Conservation (phyloP, 2,329 filamentous ascomycete genomes). For the Calonectria multiphialidica region DNA sequence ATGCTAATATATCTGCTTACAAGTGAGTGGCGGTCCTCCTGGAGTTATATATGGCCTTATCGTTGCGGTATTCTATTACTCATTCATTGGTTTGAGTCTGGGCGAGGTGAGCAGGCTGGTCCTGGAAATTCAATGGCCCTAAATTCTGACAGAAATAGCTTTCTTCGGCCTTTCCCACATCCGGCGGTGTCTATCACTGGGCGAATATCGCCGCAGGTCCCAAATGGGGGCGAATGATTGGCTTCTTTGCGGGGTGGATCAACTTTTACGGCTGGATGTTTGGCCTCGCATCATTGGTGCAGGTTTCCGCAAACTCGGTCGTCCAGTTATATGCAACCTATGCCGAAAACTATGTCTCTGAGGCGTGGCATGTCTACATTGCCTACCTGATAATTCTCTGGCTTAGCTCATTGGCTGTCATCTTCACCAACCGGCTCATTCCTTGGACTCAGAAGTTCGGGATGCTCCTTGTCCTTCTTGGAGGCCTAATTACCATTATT, state of each 20-base stretch:
- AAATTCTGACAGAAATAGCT: constrained; percentile 19
- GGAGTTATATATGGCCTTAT: constrained; percentile 42
- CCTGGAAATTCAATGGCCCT: rapidly evolving
- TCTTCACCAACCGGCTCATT: constrained; percentile 40
- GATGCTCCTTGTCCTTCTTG: constrained; percentile 35
- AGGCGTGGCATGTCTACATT: constrained; percentile 41
- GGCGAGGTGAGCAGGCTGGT: constrained; percentile 32
- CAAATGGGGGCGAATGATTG: constrained; percentile 37
- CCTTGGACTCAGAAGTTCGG: constrained; percentile 42
- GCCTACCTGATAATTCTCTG: constrained; percentile 38
- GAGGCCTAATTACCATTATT: constrained; percentile 38
- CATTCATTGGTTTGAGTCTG: constrained; percentile 38
- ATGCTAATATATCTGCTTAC: neutral
- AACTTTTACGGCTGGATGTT: constrained; percentile 47
- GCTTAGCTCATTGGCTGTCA: constrained; percentile 33
- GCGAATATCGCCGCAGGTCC: constrained; percentile 39
- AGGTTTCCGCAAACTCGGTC: constrained; percentile 37
- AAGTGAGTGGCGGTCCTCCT: constrained; percentile 38
- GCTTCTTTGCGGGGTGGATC: constrained; percentile 43
- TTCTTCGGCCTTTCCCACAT: constrained; percentile 39
- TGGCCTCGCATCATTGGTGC: constrained; percentile 39
- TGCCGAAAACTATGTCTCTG: constrained; percentile 11
- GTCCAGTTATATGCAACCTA: constrained; percentile 42
- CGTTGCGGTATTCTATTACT: constrained; percentile 37
- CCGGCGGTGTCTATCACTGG: constrained; percentile 42